Base-by-base conservation (phyloP, 2,329 filamentous ascomycete species). In the Raffaelea ambrosiae region DNA sequence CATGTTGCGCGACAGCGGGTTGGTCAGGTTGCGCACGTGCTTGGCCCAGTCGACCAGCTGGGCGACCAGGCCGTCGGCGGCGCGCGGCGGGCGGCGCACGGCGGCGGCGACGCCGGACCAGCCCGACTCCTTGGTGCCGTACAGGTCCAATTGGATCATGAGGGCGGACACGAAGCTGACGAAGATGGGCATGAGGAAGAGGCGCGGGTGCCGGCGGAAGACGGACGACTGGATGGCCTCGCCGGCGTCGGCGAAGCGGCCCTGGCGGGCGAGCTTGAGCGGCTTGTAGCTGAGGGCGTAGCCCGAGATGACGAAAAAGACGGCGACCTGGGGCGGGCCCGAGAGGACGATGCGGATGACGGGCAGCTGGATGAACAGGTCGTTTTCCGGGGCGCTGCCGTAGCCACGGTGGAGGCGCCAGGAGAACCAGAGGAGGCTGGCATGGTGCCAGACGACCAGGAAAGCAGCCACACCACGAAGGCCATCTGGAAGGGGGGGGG, bases 381-480 rank as follows among this genome's bases (percentile, higher is more conserved):
- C 35, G 40, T 50, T 48, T 26, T 50, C 43, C 33, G 43, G 21
- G 16, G 44, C 46, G 46, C 43, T 55, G 49, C 44, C 49, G 52
- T 58, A 63, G 36, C 58, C 62, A 3, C 53, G 42, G 51, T 64
- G 58, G 22, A 63, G 48, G 31, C 47, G 43, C 59, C 57, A 59
- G 0, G 57, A 49, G 51, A 63, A 63, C 51, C 53, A 62, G 8
- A 63, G 42, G 11, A 64, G 53, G 8, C 58, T 60, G 29, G 58
- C 55, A 59, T 76, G 71, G 44, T 73, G 69, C 49, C 68, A 64
- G 51, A 77, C 78, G 5, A 80, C 76, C 33, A 78, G 59, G 31
- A 79, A 65, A 3, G 76, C 74, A 4, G 76, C 73, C 46, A 77
- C 70, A 7, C 76, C 76, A 55, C 76, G 64, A 18, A 79, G 62